These are phyloP conservation scores for Daedaleopsis nitida DNA, from an alignment of 768 basidiomycete genomes.

Conservation along the genomic window DNA sequence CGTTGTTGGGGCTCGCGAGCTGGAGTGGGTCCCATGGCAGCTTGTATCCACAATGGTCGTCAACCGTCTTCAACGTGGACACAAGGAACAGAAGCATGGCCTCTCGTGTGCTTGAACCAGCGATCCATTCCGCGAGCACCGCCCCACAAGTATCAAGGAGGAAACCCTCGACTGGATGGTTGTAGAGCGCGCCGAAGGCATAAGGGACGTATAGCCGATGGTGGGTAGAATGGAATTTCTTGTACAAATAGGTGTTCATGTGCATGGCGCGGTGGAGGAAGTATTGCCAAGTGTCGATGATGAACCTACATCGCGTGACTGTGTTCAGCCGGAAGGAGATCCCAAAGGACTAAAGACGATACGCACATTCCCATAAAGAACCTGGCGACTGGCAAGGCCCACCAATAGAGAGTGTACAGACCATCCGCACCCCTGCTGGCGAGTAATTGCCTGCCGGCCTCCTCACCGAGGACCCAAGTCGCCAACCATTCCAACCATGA, in stretches of 20 bases:
- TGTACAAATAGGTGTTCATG: constrained; percentile 87
- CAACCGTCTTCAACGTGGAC: constrained; percentile 90
- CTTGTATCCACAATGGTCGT: constrained; percentile 91
- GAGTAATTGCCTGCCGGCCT: constrained; percentile 40
- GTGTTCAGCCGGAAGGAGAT: neutral
- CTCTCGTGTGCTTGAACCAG: constrained; percentile 78
- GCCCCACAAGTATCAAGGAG: constrained; percentile 85
- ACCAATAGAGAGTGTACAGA: constrained; percentile 86
- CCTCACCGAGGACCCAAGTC: constrained; percentile 43
- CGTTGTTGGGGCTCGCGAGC: constrained; percentile 82
- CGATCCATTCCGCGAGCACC: constrained; percentile 67
- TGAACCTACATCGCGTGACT: constrained; percentile 57
- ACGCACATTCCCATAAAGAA: constrained; percentile 83
- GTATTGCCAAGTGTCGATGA: constrained; percentile 99
- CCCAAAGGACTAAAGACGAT: neutral
- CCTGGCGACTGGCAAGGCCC: constrained; percentile 78
- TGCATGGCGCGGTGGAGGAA: constrained; percentile 94
- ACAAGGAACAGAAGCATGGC: constrained; percentile 81
- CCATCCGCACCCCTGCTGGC: constrained; percentile 39
- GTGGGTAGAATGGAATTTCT: constrained; percentile 90
- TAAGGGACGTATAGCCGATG: constrained; percentile 97
- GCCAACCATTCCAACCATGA: constrained; percentile 41
- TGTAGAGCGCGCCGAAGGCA: constrained; percentile 95
- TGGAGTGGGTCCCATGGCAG: constrained; percentile 94
- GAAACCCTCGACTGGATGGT: constrained; percentile 95